A percentile compares a stretch with the other conserved stretches of the same genome.
Conservation (phyloP, 2,329 filamentous ascomycete species). For the Xylariales sp. region DNA sequence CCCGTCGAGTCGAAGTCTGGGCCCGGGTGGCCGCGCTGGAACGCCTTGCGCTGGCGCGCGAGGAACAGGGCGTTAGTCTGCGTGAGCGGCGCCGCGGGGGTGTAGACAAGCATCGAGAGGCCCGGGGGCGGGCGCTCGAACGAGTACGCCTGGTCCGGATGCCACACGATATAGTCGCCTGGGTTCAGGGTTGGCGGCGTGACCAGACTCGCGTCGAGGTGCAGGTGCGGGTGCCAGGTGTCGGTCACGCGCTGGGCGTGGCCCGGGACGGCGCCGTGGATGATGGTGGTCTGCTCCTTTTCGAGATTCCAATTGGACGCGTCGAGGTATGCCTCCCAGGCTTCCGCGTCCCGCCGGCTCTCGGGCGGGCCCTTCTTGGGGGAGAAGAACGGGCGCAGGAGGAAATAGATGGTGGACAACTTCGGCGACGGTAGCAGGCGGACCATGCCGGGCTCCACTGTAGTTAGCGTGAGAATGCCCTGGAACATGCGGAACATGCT, state of each 20-base stretch:
- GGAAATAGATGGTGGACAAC: constrained; percentile 42
- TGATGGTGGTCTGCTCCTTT: constrained; percentile 47
- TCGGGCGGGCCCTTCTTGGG: constrained; percentile 38
- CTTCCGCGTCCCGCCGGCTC: constrained; percentile 14
- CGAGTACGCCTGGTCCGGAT: constrained; percentile 53
- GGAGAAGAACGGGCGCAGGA: constrained; percentile 49
- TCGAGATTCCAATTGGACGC: constrained; percentile 37
- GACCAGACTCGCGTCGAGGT: constrained; percentile 48
- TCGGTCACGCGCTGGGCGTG: constrained; percentile 55
- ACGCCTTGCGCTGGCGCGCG: constrained; percentile 53
- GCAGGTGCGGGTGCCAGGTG: constrained; percentile 53
- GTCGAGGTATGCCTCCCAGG: constrained; percentile 48
- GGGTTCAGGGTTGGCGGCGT: constrained; percentile 50
- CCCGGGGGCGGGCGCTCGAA: constrained; percentile 29
- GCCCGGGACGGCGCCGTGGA: constrained; percentile 54
- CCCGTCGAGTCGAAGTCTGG: constrained; percentile 54
- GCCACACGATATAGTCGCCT: constrained; percentile 56
- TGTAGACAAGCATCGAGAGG: constrained; percentile 49
- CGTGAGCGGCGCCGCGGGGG: constrained; percentile 50
- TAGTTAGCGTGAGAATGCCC: constrained; percentile 49
- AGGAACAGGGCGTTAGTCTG: constrained; percentile 55
- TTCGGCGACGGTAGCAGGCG: constrained; percentile 43
- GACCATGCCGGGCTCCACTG: constrained; percentile 43
- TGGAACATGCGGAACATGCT: constrained; percentile 58
- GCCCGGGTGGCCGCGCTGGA: constrained; percentile 47